A percentile compares a stretch with the other conserved stretches of the same genome.
phyloP scores from a whole-genome alignment of 768 basidiomycete species.

The Suillus lakei region DNA sequence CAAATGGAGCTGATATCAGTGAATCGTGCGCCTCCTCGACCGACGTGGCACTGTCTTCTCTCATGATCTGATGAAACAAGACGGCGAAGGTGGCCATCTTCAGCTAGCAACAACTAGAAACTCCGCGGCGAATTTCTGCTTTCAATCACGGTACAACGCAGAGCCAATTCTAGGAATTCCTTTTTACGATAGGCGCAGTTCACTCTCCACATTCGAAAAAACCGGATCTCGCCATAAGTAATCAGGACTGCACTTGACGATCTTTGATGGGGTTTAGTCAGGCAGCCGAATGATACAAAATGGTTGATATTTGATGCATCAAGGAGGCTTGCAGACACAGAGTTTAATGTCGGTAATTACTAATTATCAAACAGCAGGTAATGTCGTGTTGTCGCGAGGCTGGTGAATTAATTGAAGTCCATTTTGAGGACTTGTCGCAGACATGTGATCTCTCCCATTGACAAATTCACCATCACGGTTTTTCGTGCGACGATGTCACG shows the following conservation, averaged over 20 bases:
- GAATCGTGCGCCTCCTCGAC: constrained; percentile 55
- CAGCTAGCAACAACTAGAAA: constrained; percentile 46
- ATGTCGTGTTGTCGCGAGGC: neutral
- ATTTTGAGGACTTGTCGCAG: constrained; percentile 35
- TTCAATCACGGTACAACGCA: constrained; percentile 25
- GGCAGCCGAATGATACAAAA: constrained; percentile 63
- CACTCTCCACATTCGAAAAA: constrained; percentile 52
- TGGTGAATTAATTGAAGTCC: constrained; percentile 31
- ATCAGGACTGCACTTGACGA: constrained; percentile 54
- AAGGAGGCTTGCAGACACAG: constrained; percentile 78
- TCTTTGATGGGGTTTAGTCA: constrained; percentile 70
- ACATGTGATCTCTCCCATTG: constrained; percentile 3
- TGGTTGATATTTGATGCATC: constrained; percentile 69
- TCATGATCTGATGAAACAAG: constrained; percentile 55
- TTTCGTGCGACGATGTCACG: constrained; percentile 65
- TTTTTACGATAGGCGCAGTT: constrained; percentile 65
- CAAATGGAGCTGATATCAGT: constrained; percentile 32
- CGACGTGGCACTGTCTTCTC: constrained; percentile 68
- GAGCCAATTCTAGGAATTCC: constrained; percentile 62
- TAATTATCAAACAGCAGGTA: neutral
- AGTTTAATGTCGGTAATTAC: constrained; percentile 60
- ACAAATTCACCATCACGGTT: neutral
- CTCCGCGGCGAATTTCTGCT: constrained; percentile 22
- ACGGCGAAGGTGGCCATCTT: constrained; percentile 58
- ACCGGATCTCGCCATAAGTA: constrained; percentile 36